Base-by-base conservation (phyloP, 2,329 filamentous ascomycete genomes). In the Phoma herbarum region DNA sequence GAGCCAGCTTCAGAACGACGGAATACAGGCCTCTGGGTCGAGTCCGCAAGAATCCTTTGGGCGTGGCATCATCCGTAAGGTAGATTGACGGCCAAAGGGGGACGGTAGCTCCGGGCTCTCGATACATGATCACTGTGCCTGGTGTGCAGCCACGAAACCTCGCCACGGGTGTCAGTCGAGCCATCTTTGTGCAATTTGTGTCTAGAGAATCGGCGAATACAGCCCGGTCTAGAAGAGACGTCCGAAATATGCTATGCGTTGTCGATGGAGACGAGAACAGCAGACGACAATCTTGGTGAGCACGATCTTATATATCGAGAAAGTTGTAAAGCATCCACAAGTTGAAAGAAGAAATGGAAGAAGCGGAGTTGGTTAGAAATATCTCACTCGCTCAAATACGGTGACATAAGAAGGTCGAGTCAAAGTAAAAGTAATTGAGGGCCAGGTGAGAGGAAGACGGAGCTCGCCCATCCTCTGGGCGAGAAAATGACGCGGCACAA, bases 11-110 rank as follows among this genome's bases (percentile, higher is more conserved):
- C 14, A 58, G 29, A 4, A 58, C 11, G 2, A 71, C 53, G 0
- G 29, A 66, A 10, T 59, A 42, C 26, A 63, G 66, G 1, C 57
- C 61, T 3, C 11, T 20, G 1, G 71, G 69, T 3, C 63, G 59
- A 8, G 4, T 59, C 3, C 35, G 22, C 8, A 48, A 50, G 18
- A 67, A 43, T 1, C 55, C 9, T 0, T 43, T 22, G 3, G 69
- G 61, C 0, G 62, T 63, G 39, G 68, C 48, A 2, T 72, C 58
- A 7, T 73, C 64, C 2, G 63, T 59, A 12, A 67, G 69, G 10
- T 43, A 48, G 2, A 58, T 22, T 2, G 55, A 22, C 0, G 55
- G 55, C 55, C 55, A 58, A 9, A 43, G 22, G 1, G 42, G 35
- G 1, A 47, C 5, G n/a, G 6, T 18, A 1, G 28, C 11, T 31